Evolutionary conservation across 2,329 filamentous ascomycete species (phyloP).

Genomic region (Aspergillus amoenus): DNA sequence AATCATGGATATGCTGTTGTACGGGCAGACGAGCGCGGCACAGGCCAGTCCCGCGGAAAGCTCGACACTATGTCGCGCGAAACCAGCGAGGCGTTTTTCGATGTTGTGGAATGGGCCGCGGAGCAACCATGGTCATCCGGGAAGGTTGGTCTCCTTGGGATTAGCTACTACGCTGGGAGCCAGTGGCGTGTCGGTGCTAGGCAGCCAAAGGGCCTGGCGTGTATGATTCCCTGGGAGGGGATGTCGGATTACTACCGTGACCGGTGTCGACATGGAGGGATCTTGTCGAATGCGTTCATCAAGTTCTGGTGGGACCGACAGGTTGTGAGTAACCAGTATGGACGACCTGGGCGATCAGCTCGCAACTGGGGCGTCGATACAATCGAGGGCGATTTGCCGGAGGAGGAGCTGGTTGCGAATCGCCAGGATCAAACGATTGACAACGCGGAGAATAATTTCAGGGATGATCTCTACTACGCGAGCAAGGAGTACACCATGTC

Average conservation of each 20-base stretch:
- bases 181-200: slow-evolving; percentile 57
- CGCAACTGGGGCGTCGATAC: slow-evolving; percentile 54
- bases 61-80: slow-evolving; percentile 55
- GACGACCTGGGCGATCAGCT: slow-evolving; percentile 50
- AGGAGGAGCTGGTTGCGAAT: slow-evolving; percentile 37
- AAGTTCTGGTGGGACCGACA: slow-evolving; percentile 67
- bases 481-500: slow-evolving; percentile 64
- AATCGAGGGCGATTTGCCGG: slow-evolving; percentile 39
- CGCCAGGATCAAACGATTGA: slow-evolving; percentile 46
- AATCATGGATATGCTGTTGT: slow-evolving; percentile 55
- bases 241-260: slow-evolving; percentile 60
- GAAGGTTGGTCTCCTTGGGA: slow-evolving; percentile 52
- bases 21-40: slow-evolving; percentile 54
- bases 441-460: slow-evolving; percentile 54
- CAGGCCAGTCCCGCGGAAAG: slow-evolving; percentile 53
- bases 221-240: slow-evolving; percentile 57
- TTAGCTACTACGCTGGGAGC: slow-evolving; percentile 54
- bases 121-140: slow-evolving; percentile 52
- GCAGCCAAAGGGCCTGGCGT: slow-evolving; percentile 51
- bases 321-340: slow-evolving; percentile 68
- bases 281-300: slow-evolving; percentile 60
- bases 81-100: slow-evolving; percentile 53
- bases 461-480: slow-evolving; percentile 64
- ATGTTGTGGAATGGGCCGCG: slow-evolving; percentile 54
- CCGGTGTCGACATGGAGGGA: slow-evolving; percentile 61